These are phyloP conservation scores for Coccomyxa sp. DNA, from an alignment of 139 green algal genomes.

Conservation along the genomic window DNA sequence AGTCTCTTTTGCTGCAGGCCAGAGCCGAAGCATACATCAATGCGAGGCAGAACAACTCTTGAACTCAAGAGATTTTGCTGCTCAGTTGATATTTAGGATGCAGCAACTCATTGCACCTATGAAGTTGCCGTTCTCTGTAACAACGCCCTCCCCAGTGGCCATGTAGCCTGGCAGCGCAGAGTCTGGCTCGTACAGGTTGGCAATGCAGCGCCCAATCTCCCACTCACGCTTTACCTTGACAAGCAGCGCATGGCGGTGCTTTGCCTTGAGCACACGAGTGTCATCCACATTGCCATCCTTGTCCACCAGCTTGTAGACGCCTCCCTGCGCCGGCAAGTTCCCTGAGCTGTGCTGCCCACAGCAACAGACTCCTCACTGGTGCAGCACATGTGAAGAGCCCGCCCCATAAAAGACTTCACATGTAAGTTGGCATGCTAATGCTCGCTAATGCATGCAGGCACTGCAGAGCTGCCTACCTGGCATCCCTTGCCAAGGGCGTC, in stretches of 20 bases:
- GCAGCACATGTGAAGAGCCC: neutral
- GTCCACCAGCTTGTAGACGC: constrained; percentile 18
- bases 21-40: neutral
- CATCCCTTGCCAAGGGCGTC: neutral
- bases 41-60: neutral
- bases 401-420: no score
- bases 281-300: constrained; percentile 10
- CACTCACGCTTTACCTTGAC: constrained; percentile 2
- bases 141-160: constrained; percentile 13
- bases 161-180: constrained; percentile 18
- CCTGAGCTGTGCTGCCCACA: neutral
- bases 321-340: neutral
- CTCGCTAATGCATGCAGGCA: neutral
- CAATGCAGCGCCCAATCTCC: constrained; percentile 6
- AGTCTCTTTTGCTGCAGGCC: neutral
- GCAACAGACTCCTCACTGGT: neutral
- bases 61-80: neutral
- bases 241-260: constrained; percentile 7
- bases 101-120: constrained; percentile 1
- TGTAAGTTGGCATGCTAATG: no score
- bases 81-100: neutral
- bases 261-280: constrained; percentile 16
- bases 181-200: neutral
- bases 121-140: constrained; percentile 15
- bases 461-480: neutral